Percentiles rank a stretch among this genome's conserved stretches.
Evolutionary conservation across 2,329 filamentous ascomycete genomes (phyloP).

Genomic region (Daldinia sp.): DNA sequence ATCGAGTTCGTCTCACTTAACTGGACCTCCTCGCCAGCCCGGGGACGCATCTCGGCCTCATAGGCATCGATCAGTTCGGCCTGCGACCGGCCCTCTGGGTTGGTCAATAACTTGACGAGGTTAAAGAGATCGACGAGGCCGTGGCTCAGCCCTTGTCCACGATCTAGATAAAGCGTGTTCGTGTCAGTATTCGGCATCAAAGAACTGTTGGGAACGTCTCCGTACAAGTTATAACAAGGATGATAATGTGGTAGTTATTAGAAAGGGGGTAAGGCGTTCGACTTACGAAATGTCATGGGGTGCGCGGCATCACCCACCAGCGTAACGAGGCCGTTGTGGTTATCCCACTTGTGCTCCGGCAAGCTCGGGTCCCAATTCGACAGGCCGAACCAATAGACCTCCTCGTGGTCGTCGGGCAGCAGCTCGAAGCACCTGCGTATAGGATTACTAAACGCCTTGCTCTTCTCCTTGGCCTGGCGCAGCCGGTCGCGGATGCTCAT

Average conservation of each 20-base stretch:
- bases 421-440: conserved; percentile 57
- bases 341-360: conserved; percentile 51
- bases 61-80: conserved; percentile 53
- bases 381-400: conserved; percentile 49
- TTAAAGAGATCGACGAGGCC: conserved; percentile 58
- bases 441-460: conserved; percentile 56
- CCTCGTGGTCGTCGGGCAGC: conserved; percentile 48
- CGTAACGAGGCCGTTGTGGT: conserved; percentile 49
- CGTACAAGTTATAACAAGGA: not conserved
- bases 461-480: conserved; percentile 56
- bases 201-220: too few species aligned
- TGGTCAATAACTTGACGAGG: conserved; percentile 52
- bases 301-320: conserved; percentile 54
- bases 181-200: conserved; percentile 2
- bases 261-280: not conserved
- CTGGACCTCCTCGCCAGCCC: conserved; percentile 59
- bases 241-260: not conserved
- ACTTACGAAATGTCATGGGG: conserved; percentile 53
- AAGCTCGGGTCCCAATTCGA: conserved; percentile 51
- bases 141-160: conserved; percentile 64
- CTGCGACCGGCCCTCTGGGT: conserved; percentile 33
- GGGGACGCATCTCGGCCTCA: conserved; percentile 60
- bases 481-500: conserved; percentile 55
- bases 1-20: conserved; percentile 58
- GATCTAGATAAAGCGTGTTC: conserved; percentile 46